Conservation (phyloP, 495 filamentous ascomycete genomes). For the Bombardia bombarda region DNA sequence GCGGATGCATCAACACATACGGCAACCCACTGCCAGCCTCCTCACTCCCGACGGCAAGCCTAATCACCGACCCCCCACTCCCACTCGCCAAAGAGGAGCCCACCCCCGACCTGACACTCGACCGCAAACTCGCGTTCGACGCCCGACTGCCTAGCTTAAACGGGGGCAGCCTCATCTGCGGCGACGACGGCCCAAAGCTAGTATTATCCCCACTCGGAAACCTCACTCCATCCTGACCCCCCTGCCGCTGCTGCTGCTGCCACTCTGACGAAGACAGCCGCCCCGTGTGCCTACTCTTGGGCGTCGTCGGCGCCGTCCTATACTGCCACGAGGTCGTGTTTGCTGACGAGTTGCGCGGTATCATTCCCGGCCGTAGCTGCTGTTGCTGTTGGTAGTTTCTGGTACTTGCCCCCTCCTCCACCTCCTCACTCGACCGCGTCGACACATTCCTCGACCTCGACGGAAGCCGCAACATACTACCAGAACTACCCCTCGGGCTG, state of each 20-base stretch:
- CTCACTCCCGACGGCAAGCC: constrained; percentile 30
- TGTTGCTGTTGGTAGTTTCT: constrained; percentile 10
- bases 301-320: constrained; percentile 46
- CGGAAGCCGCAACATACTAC: no score
- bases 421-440: no score
- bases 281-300: constrained; percentile 29
- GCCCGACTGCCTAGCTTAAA: no score
- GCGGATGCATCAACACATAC: constrained; percentile 30
- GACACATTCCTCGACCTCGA: no score
- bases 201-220: no score
- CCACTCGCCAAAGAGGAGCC: no score
- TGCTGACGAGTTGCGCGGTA: constrained; percentile 26
- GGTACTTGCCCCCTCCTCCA: background rate
- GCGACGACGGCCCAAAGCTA: no score
- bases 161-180: no score
- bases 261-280: constrained; percentile 4
- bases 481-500: no score
- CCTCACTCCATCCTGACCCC: no score
- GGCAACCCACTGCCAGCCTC: constrained; percentile 23
- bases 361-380: constrained; percentile 12
- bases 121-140: constrained; percentile 10
- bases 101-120: no score
- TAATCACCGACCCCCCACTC: constrained; percentile 26
- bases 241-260: no score
- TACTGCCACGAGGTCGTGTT: constrained; percentile 27